Percentiles rank a stretch among this genome's conserved stretches.
phyloP scores from a whole-genome alignment of 805 yeast genomes.

The Saturnispora kantuleensis region DNA sequence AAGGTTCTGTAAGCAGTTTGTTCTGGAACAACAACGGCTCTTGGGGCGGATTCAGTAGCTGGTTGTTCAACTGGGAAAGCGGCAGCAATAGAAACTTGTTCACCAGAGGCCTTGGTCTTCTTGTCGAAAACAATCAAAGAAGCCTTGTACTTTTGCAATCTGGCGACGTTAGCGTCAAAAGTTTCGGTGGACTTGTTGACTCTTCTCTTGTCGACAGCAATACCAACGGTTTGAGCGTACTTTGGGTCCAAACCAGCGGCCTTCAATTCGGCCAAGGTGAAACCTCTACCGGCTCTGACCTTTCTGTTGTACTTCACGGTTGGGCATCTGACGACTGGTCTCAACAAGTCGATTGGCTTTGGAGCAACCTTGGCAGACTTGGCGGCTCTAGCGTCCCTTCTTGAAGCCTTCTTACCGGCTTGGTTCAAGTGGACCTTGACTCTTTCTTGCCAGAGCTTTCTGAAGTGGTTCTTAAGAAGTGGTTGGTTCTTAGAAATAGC shows the following conservation, averaged over 20 bases:
- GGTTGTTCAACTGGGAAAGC: conserved; percentile 89
- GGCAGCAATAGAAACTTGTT: conserved; percentile 67
- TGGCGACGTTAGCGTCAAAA: conserved; percentile 87
- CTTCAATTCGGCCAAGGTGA: conserved; percentile 95
- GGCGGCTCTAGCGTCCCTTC: conserved; percentile 89
- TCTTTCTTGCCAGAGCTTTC: conserved; percentile 99
- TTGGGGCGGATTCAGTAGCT: conserved; percentile 62
- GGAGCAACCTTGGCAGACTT: conserved; percentile 96
- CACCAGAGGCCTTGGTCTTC: conserved; percentile 67
- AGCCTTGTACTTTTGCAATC: conserved; percentile 93
- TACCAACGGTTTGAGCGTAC: conserved; percentile 97
- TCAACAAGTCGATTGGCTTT: conserved; percentile 90
- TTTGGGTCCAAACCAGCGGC: conserved; percentile 91
- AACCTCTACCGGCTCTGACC: conserved; percentile 99
- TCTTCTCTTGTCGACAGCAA: conserved; percentile 99
- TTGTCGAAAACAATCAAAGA: conserved; percentile 95
- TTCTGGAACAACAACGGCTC: conserved; percentile 75
- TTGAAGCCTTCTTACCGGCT: conserved; percentile 97
- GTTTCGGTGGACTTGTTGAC: conserved; percentile 96
- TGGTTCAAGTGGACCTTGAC: conserved; percentile 99
- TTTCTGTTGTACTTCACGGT: conserved; percentile 98
- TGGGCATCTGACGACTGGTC: conserved; percentile 99
- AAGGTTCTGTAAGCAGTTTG: conserved; percentile 84
- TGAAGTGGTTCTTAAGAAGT: conserved; percentile 98
- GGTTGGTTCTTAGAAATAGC: conserved; percentile 99